Evolutionary conservation across 1,139 yeast genomes (phyloP).

Genomic region (Taphrina populina): DNA sequence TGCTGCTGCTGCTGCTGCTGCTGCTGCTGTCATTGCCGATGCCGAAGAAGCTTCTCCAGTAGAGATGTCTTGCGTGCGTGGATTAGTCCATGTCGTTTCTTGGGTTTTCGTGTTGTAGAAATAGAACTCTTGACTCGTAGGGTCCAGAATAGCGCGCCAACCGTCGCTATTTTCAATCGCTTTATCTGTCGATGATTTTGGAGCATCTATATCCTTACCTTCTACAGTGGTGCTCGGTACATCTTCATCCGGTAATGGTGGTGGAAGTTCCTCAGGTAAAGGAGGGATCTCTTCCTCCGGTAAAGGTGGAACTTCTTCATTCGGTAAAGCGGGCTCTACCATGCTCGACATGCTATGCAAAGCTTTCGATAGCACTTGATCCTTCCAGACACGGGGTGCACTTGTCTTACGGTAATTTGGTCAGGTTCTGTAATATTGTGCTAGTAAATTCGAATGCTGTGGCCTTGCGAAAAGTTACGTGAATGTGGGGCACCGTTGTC

Average conservation of each 20-base stretch:
- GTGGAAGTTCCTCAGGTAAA: neutral
- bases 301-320: neutral
- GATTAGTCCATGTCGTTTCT: slow-evolving; percentile 43
- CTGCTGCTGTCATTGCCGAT: no score
- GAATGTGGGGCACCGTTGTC: no score
- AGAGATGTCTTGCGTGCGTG: slow-evolving; percentile 39
- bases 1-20: neutral
- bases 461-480: no score
- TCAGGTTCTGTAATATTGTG: no score
- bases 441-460: no score
- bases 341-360: no score
- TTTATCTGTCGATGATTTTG: neutral
- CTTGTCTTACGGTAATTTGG: no score
- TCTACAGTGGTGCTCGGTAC: neutral
- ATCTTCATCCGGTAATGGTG: neutral
- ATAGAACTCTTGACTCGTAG: slow-evolving; percentile 40
- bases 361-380: no score
- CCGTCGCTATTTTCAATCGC: slow-evolving; percentile 39
- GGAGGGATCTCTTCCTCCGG: neutral
- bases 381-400: no score
- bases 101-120: slow-evolving; percentile 42
- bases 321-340: no score
- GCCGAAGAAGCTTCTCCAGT: neutral
- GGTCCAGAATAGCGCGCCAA: slow-evolving; percentile 44
- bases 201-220: neutral